Evolutionary conservation across 495 filamentous ascomycete genomes (phyloP).

Genomic region (Aspergillus haitiensis): DNA sequence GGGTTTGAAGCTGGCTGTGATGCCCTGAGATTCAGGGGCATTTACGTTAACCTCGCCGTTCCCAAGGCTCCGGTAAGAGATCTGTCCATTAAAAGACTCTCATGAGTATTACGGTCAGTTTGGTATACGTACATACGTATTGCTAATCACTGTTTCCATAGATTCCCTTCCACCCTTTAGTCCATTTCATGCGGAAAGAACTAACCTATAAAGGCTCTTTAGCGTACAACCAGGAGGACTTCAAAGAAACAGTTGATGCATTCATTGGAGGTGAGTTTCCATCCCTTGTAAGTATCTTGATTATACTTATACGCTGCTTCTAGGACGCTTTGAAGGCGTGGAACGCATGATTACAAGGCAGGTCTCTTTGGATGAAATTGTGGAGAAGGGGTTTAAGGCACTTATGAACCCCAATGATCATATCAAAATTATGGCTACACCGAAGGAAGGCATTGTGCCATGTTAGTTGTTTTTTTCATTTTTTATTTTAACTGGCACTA

Average conservation of each 20-base stretch:
- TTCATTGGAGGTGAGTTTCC: constrained; percentile 45
- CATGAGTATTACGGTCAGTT: no score
- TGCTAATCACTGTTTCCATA: background rate
- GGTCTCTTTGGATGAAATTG: constrained; percentile 52
- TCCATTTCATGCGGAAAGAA: constrained; percentile 25
- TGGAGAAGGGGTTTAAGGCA: constrained; percentile 53
- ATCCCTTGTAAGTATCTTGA: background rate
- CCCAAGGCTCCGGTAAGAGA: constrained; percentile 44
- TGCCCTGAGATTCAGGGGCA: constrained; percentile 44
- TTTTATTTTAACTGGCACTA: no score
- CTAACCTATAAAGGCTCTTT: constrained; percentile 31
- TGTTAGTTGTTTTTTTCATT: background rate
- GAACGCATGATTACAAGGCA: constrained; percentile 57
- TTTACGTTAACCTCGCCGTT: constrained; percentile 55
- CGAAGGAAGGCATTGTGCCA: constrained; percentile 16
- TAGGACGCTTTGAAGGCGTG: constrained; percentile 37
- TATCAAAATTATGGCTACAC: constrained; percentile 54
- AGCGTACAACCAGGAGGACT: constrained; percentile 52
- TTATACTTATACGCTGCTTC: constrained; percentile 1
- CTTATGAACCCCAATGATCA: constrained; percentile 57
- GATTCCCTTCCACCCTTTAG: constrained; percentile 11
- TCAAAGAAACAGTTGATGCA: constrained; percentile 53
- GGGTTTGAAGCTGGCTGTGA: constrained; percentile 44
- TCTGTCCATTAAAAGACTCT: background rate
- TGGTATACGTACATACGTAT: no score